Conservation (phyloP, 257 asterid species). For the Avicennia marina region DNA sequence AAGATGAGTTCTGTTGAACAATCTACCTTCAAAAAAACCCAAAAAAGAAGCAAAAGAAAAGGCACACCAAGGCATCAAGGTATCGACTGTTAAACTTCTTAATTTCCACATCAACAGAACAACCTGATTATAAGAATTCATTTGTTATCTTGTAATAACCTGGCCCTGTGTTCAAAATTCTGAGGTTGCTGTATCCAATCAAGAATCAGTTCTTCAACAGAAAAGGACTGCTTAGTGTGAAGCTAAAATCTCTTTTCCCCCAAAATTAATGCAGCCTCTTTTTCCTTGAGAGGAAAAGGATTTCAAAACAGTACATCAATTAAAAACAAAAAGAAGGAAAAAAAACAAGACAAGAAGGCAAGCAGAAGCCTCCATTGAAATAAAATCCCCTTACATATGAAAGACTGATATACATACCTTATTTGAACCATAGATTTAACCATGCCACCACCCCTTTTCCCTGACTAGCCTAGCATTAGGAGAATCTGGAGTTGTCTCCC, state of each 20-base stretch:
- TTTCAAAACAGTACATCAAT: background rate
- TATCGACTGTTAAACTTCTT: background rate
- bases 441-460: background rate
- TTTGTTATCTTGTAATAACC: background rate
- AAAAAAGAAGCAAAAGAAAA: background rate
- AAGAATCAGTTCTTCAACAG: background rate
- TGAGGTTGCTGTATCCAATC: background rate
- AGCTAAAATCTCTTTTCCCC: background rate
- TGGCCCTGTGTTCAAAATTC: background rate
- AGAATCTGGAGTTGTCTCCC: conserved; percentile 42
- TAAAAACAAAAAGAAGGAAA: background rate
- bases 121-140: background rate
- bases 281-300: background rate
- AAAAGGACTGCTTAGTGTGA: background rate
- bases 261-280: background rate
- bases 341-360: background rate
- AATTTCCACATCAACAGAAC: background rate
- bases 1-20: background rate
- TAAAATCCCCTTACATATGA: conserved; percentile 35
- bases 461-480: conserved; percentile 27
- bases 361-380: conserved; percentile 22
- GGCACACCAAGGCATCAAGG: background rate
- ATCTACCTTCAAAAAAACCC: background rate
- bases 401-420: conserved; percentile 12
- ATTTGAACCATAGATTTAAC: conserved; percentile 11